Conservation (phyloP, 2,329 filamentous ascomycete genomes). For the Chaetomiaceae sp. region DNA sequence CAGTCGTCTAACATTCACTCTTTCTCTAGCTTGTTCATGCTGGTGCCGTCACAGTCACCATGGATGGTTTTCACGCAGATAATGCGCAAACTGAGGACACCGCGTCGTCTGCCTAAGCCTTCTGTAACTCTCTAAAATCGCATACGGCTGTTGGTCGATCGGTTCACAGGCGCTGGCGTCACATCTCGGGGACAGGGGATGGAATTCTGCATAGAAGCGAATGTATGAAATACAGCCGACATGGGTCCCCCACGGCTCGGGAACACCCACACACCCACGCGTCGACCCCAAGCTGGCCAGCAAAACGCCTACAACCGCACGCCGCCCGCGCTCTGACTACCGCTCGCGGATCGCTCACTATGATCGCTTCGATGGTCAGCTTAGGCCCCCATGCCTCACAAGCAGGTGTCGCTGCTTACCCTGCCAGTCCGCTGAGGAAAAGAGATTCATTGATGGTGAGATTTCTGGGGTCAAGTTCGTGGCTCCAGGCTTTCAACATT, state of each 20-base stretch:
- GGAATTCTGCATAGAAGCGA: not conserved
- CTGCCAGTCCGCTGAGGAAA: conserved; percentile 1
- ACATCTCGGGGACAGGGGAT: not conserved
- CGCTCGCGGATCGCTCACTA: not conserved
- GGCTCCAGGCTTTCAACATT: conserved; percentile 26
- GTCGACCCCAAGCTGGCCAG: not conserved
- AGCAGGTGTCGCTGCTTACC: conserved; percentile 4
- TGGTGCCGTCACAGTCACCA: conserved; percentile 79
- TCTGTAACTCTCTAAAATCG: not conserved
- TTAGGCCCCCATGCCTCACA: not conserved
- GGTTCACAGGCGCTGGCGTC: not conserved
- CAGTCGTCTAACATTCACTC: conserved; percentile 4
- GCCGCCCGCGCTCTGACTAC: not conserved
- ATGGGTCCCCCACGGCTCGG: not conserved
- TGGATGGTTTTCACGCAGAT: conserved; percentile 73
- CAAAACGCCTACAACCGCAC: not conserved
- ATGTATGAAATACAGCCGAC: too few relatives aligned
- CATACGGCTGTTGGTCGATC: not conserved
- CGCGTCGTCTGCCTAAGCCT: conserved; percentile 17
- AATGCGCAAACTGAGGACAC: conserved; percentile 35
- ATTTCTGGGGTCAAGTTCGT: conserved; percentile 21
- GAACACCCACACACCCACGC: not conserved
- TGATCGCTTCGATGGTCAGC: conserved; percentile 4
- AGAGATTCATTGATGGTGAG: conserved; percentile 26
- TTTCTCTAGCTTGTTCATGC: conserved; percentile 76